Conservation (phyloP, 2,329 filamentous ascomycete species). For the Phaeosphaeriaceae sp. region DNA sequence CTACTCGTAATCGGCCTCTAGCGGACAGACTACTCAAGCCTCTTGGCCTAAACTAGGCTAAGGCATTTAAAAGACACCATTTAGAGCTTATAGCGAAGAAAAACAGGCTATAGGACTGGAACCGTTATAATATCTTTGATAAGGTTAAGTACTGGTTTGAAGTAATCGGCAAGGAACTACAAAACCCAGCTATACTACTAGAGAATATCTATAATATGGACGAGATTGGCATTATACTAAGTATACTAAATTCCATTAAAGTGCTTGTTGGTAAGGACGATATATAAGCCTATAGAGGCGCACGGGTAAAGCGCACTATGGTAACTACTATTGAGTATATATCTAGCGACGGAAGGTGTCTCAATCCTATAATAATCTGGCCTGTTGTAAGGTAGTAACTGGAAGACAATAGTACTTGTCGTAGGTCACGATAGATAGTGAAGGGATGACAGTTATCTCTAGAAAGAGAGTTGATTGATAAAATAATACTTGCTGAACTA, state of each 20-base stretch:
- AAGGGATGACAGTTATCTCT: no score
- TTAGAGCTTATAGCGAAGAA: constrained; percentile 12
- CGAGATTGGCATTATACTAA: constrained; percentile 12
- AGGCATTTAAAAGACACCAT: constrained; percentile 7
- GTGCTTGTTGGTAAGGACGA: constrained; percentile 21
- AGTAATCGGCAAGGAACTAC: constrained; percentile 10
- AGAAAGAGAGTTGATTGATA: no score
- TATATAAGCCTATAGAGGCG: constrained; percentile 12
- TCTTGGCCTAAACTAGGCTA: constrained; percentile 12
- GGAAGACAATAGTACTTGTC: no score
- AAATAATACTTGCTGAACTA: no score
- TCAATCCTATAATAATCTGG: constrained; percentile 23
- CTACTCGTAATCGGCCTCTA: no score
- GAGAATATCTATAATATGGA: constrained; percentile 10
- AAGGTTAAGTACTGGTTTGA: constrained; percentile 6
- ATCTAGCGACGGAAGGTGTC: constrained; percentile 19
- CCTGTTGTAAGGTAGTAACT: no score
- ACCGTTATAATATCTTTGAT: constrained; percentile 16
- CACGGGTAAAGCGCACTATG: constrained; percentile 18
- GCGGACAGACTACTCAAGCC: no score
- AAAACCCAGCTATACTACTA: neutral
- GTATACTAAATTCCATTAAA: constrained; percentile 13
- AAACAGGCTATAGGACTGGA: constrained; percentile 13
- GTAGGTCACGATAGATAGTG: no score
- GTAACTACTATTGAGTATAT: constrained; percentile 21